phyloP scores from a whole-genome alignment of 352 stramenopile species.

The Globisporangium nodosum region DNA sequence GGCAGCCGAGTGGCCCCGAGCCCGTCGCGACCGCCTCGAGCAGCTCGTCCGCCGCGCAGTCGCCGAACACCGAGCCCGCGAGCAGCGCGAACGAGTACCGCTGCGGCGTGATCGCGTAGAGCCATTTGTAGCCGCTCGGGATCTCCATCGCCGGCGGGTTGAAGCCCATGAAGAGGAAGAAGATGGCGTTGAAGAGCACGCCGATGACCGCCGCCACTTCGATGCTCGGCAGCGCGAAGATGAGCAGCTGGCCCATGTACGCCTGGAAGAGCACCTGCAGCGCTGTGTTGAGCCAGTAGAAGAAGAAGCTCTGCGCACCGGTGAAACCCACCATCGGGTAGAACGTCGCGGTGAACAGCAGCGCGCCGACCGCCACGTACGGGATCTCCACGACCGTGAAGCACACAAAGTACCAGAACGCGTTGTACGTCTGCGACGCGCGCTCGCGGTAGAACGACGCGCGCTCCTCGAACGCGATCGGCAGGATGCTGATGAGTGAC shows the following conservation, averaged over 20 bases:
- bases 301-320: conserved; percentile 22
- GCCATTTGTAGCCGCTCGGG: conserved; percentile 34
- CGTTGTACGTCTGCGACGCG: conserved; percentile 75
- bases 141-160: conserved; percentile 26
- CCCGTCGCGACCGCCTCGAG: neutral
- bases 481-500: conserved; percentile 59
- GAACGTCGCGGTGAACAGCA: conserved; percentile 55
- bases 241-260: conserved; percentile 72
- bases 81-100: conserved; percentile 27
- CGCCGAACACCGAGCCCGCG: conserved; percentile 18
- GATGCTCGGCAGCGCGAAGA: conserved; percentile 33
- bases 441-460: conserved; percentile 89
- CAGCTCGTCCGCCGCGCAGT: conserved; percentile 22
- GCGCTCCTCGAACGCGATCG: conserved; percentile 73
- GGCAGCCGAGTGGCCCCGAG: conserved; percentile 39
- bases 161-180: conserved; percentile 50
- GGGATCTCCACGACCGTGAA: conserved; percentile 69
- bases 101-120: conserved; percentile 31
- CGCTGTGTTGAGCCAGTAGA: conserved; percentile 68
- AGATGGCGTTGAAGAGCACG: conserved; percentile 36
- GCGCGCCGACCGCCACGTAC: conserved; percentile 27
- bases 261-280: conserved; percentile 46
- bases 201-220: conserved; percentile 30
- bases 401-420: conserved; percentile 56
- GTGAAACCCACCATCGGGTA: conserved; percentile 65